These are phyloP conservation scores for Lentinula guzmanii DNA, from an alignment of 768 basidiomycete species.

Conservation along the genomic window DNA sequence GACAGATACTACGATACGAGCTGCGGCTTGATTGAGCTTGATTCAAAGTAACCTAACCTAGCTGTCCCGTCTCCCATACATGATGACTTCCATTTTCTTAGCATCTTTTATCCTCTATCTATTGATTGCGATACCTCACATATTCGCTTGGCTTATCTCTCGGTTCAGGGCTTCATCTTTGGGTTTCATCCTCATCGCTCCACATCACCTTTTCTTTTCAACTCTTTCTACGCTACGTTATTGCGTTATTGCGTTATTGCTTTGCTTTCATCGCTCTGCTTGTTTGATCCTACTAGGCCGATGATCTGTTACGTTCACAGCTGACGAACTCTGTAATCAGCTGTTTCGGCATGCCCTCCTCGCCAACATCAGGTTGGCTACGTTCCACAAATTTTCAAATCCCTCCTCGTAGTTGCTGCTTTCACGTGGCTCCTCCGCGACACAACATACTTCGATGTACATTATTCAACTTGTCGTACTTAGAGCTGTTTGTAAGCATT, in stretches of 20 bases:
- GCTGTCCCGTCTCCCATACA: not conserved
- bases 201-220: not conserved
- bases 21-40: not conserved
- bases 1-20: constrained; percentile 3
- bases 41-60: too few relatives aligned
- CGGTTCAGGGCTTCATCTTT: not conserved
- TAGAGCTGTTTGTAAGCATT: too few relatives aligned
- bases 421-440: not conserved
- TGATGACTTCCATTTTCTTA: not conserved
- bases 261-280: not conserved
- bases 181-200: not conserved
- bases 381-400: too few relatives aligned
- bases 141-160: not conserved
- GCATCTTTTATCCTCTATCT: not conserved
- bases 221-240: not conserved
- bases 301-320: not conserved
- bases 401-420: too few relatives aligned
- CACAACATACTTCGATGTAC: not conserved
- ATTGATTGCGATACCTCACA: not conserved
- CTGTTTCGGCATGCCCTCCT: too few relatives aligned
- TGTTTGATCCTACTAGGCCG: not conserved
- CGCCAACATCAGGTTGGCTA: too few relatives aligned
- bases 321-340: not conserved
- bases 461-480: not conserved
- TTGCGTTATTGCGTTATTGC: not conserved